phyloP scores from a whole-genome alignment of 306 rosid species.

The Castanopsis chinensis region DNA sequence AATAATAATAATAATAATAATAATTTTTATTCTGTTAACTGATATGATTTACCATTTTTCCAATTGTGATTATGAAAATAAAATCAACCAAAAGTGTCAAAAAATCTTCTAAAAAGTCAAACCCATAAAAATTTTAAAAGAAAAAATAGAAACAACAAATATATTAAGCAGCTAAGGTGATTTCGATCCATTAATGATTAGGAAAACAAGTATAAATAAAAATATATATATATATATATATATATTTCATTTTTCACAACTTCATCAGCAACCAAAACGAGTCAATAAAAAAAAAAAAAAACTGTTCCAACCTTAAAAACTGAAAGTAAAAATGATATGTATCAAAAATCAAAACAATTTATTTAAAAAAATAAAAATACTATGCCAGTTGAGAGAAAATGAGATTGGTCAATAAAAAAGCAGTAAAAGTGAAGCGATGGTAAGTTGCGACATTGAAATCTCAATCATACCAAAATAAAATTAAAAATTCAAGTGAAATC shows the following conservation, averaged over 20 bases:
- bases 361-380: neutral
- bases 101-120: neutral
- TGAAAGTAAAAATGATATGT: no score
- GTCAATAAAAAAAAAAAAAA: neutral
- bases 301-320: no score
- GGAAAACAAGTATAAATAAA: no score
- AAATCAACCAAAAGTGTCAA: no score
- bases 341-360: neutral
- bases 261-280: neutral
- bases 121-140: neutral
- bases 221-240: no score
- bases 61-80: no score
- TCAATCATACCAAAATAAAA: slow-evolving; percentile 21
- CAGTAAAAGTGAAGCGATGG: neutral
- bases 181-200: neutral
- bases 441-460: neutral
- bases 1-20: no score
- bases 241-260: neutral
- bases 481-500: neutral
- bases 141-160: neutral
- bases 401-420: slow-evolving; percentile 2
- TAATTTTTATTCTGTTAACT: no score
- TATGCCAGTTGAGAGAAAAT: neutral
- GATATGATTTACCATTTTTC: no score
- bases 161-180: neutral